Evolutionary conservation across 805 yeast genomes (phyloP).

Genomic region (Wilhelminamyces savonicus): DNA sequence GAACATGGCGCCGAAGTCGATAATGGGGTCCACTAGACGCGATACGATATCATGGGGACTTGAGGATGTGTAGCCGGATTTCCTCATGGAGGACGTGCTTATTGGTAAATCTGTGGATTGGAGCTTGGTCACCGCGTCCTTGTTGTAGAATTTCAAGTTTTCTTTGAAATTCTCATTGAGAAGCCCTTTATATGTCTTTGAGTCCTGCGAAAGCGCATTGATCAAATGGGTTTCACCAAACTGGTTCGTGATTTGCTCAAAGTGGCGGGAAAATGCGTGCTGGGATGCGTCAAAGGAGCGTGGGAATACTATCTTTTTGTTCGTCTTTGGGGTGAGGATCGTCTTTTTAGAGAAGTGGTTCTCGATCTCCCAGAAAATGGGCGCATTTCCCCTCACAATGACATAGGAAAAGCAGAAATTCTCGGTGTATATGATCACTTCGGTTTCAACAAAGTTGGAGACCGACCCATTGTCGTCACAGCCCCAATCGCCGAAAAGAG

Average conservation of each 20-base stretch:
- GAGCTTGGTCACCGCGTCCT: slow-evolving; percentile 10
- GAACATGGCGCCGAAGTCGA: slow-evolving; percentile 42
- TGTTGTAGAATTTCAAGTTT: slow-evolving; percentile 11
- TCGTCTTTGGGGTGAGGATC: slow-evolving; percentile 22
- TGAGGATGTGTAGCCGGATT: slow-evolving; percentile 25
- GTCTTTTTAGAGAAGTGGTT: slow-evolving; percentile 30
- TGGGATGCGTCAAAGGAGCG: slow-evolving; percentile 49
- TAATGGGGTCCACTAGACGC: slow-evolving; percentile 24
- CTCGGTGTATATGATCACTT: slow-evolving; percentile 39
- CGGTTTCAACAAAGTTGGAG: slow-evolving; percentile 48
- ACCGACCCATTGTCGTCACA: slow-evolving; percentile 52
- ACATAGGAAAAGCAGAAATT: slow-evolving; percentile 39
- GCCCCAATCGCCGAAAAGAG: slow-evolving; percentile 52
- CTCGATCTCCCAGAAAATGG: slow-evolving; percentile 49
- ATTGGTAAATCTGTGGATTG: slow-evolving; percentile 24
- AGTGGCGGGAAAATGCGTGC: slow-evolving; percentile 46
- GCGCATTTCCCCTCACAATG: slow-evolving; percentile 48
- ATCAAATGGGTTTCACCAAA: slow-evolving; percentile 45
- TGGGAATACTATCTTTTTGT: slow-evolving; percentile 40
- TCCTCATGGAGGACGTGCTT: slow-evolving; percentile 24
- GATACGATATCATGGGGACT: slow-evolving; percentile 29
- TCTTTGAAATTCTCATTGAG: slow-evolving; percentile 33
- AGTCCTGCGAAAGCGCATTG: slow-evolving; percentile 41
- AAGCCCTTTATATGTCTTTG: slow-evolving; percentile 39
- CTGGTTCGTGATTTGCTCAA: slow-evolving; percentile 40